phyloP scores from a whole-genome alignment of 306 rosid genomes.

The Gynostemma pentaphyllum region DNA sequence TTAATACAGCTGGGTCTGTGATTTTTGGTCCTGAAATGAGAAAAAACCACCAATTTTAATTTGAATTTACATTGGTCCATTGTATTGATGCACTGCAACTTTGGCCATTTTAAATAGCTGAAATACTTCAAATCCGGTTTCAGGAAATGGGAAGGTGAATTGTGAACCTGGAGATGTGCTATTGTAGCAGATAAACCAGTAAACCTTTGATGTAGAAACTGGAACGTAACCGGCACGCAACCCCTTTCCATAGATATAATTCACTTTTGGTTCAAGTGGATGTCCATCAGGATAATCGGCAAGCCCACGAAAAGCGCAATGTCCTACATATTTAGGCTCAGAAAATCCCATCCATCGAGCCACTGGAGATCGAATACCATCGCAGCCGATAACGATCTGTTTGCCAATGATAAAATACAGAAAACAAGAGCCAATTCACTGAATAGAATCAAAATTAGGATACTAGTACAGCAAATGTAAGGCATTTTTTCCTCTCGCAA shows the following conservation, averaged over 20 bases:
- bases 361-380: conserved; percentile 73
- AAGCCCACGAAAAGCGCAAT: conserved; percentile 74
- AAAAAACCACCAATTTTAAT: background rate
- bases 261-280: conserved; percentile 46
- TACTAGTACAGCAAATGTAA: background rate
- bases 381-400: conserved; percentile 85
- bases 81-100: background rate
- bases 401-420: background rate
- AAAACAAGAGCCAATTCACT: background rate
- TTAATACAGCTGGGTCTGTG: conserved; percentile 35
- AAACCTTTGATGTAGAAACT: conserved; percentile 74
- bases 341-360: conserved; percentile 89
- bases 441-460: background rate
- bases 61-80: background rate
- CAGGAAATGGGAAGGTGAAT: background rate
- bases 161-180: conserved; percentile 54
- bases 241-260: conserved; percentile 65
- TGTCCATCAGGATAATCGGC: conserved; percentile 56
- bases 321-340: conserved; percentile 53
- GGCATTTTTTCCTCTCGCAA: background rate
- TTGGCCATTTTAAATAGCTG: background rate
- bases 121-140: background rate
- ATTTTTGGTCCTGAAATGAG: conserved; percentile 46
- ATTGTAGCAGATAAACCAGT: conserved; percentile 92
- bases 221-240: conserved; percentile 77